phyloP scores from a whole-genome alignment of 2,329 filamentous ascomycete genomes.

The Pseudocercospora ulei region DNA sequence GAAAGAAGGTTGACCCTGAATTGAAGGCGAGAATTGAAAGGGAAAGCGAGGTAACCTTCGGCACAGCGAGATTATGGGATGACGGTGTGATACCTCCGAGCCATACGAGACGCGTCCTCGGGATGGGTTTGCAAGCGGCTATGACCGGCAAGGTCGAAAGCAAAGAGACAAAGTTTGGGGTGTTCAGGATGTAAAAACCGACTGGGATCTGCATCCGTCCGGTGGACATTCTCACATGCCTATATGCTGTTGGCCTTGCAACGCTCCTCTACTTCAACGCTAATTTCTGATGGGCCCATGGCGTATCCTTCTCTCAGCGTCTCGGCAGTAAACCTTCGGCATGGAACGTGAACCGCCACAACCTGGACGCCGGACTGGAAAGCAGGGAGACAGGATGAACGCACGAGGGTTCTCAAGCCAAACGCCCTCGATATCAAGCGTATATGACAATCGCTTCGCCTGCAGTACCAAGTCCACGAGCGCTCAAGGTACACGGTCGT shows the following conservation, averaged over 20 bases:
- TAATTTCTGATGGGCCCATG: slow-evolving; percentile 2
- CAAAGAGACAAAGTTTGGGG: slow-evolving; percentile 34
- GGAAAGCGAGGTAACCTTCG: slow-evolving; percentile 83
- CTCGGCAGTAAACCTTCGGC: slow-evolving; percentile 3
- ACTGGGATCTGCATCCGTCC: slow-evolving; percentile 2
- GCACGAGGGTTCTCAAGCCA: slow-evolving; percentile 2
- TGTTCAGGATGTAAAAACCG: slow-evolving; percentile 35
- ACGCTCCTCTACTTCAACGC: slow-evolving; percentile 4
- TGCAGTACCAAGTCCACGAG: slow-evolving; percentile 7
- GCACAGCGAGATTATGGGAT: slow-evolving; percentile 79
- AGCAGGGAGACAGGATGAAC: background rate
- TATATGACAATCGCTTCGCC: slow-evolving; percentile 4
- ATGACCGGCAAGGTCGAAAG: slow-evolving; percentile 32
- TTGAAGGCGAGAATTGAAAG: slow-evolving; percentile 75
- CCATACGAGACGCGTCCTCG: slow-evolving; percentile 43
- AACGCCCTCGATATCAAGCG: background rate
- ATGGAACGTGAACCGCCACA: slow-evolving; percentile 5
- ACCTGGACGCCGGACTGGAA: slow-evolving; percentile 1
- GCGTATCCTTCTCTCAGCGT: slow-evolving; percentile 9
- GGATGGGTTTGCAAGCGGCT: slow-evolving; percentile 42
- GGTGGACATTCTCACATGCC: slow-evolving; percentile 6
- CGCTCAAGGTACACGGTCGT: background rate
- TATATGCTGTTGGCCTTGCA: slow-evolving; percentile 1
- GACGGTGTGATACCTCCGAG: slow-evolving; percentile 45
- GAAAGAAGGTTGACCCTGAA: slow-evolving; percentile 68